phyloP scores from a whole-genome alignment of 331 rosid genomes.

The Malus hybrid region DNA sequence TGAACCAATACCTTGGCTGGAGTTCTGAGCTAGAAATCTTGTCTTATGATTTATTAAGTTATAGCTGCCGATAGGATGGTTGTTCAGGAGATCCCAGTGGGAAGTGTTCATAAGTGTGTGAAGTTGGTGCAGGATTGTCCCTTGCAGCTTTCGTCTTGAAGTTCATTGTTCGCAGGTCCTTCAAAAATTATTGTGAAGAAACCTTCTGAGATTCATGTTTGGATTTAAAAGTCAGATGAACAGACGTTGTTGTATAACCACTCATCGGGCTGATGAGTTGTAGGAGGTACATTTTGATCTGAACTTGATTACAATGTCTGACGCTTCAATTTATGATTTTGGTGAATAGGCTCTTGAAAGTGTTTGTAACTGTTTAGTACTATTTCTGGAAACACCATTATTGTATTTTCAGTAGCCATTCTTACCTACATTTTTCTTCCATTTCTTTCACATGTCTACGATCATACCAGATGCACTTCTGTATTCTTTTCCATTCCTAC shows the following conservation, averaged over 20 bases:
- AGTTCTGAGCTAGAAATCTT: neutral
- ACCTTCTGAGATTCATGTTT: neutral
- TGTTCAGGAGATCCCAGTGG: neutral
- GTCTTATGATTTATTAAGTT: neutral
- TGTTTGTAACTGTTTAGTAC: neutral
- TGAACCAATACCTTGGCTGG: neutral
- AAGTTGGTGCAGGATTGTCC: neutral
- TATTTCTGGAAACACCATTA: neutral
- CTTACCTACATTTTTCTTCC: neutral
- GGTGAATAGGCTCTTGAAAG: neutral
- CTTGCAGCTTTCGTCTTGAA: neutral
- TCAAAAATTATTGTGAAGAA: neutral
- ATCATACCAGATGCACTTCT: neutral
- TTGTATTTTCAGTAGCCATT: neutral
- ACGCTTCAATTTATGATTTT: neutral
- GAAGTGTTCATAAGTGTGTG: neutral
- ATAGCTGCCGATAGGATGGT: neutral
- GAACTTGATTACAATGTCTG: neutral
- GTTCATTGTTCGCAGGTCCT: neutral
- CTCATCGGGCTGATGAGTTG: neutral
- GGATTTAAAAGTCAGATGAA: neutral
- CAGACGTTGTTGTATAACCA: neutral
- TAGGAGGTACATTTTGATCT: neutral
- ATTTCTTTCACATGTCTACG: neutral
- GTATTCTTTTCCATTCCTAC: neutral